phyloP scores from a whole-genome alignment of 2,329 filamentous ascomycete genomes.

The Stemphylium vesicarium region DNA sequence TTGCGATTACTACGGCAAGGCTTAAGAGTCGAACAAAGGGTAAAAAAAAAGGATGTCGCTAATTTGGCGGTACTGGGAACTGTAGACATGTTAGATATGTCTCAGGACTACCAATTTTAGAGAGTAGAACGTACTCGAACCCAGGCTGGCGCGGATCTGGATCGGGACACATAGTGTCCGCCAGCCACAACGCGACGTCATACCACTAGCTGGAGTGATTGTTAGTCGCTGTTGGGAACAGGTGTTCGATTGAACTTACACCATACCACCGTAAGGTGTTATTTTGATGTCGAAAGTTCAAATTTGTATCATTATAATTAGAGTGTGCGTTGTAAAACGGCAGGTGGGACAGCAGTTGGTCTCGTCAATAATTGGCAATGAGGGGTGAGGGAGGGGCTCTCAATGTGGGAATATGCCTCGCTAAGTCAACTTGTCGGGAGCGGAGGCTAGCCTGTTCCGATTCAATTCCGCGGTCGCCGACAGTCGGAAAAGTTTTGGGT shows the following conservation, averaged over 20 bases:
- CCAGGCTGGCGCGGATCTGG: constrained; percentile 40
- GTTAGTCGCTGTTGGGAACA: no score
- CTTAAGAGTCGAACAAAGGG: neutral
- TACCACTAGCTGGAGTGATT: constrained; percentile 28
- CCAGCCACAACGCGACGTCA: constrained; percentile 43
- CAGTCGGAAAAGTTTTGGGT: constrained; percentile 34
- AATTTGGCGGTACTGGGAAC: constrained; percentile 38
- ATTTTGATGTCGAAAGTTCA: constrained; percentile 7
- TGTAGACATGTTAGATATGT: constrained; percentile 29
- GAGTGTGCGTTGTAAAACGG: no score
- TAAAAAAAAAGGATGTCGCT: constrained; percentile 26
- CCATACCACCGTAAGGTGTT: constrained; percentile 29
- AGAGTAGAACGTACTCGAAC: constrained; percentile 29
- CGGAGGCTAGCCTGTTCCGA: constrained; percentile 18
- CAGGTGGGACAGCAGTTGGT: no score
- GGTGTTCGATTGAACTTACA: neutral
- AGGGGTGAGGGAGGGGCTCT: neutral
- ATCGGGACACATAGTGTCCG: constrained; percentile 25
- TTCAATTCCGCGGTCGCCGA: constrained; percentile 26
- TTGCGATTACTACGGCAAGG: no score
- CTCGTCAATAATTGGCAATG: neutral
- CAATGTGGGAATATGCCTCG: no score
- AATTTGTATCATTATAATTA: no score
- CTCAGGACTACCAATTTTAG: constrained; percentile 18
- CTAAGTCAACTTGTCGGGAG: neutral